Percentiles rank a stretch among this genome's conserved stretches.
These are phyloP conservation scores for Hypericum androsaemum DNA, from an alignment of 345 rosid genomes.

Conservation along the genomic window DNA sequence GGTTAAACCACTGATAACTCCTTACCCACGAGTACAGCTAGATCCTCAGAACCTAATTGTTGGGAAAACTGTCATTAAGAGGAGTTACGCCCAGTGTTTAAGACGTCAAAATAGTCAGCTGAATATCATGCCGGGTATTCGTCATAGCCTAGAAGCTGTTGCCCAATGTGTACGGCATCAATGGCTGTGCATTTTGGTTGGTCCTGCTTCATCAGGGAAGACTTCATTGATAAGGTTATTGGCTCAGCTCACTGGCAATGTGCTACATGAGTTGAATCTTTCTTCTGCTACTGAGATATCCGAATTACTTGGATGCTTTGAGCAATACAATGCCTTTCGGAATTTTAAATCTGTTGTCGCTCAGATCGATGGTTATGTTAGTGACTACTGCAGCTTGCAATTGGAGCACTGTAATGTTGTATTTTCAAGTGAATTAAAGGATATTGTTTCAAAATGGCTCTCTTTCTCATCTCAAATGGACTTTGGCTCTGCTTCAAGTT, in stretches of 20 bases:
- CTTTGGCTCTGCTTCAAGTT: slow-evolving; percentile 28
- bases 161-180: slow-evolving; percentile 62
- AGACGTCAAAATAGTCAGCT: slow-evolving; percentile 34
- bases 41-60: slow-evolving; percentile 45
- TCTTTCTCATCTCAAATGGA: slow-evolving; percentile 37
- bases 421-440: slow-evolving; percentile 28
- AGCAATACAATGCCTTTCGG: slow-evolving; percentile 80
- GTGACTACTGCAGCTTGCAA: slow-evolving; percentile 51
- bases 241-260: slow-evolving; percentile 70
- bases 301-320: slow-evolving; percentile 91
- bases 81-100: slow-evolving; percentile 33
- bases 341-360: slow-evolving; percentile 47
- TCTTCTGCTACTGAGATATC: slow-evolving; percentile 90
- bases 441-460: slow-evolving; percentile 57
- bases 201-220: slow-evolving; percentile 87
- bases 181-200: slow-evolving; percentile 85
- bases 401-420: slow-evolving; percentile 36
- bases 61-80: slow-evolving; percentile 58
- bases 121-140: slow-evolving; percentile 64
- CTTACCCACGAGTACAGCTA: slow-evolving; percentile 68
- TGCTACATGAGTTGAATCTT: slow-evolving; percentile 69
- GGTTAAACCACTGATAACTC: slow-evolving; percentile 55
- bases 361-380: slow-evolving; percentile 50
- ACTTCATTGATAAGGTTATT: slow-evolving; percentile 77
- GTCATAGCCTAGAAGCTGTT: slow-evolving; percentile 78